Evolutionary conservation across 164 flowering plant genomes (phyloP).

Genomic region (Liquidambar formosana): DNA sequence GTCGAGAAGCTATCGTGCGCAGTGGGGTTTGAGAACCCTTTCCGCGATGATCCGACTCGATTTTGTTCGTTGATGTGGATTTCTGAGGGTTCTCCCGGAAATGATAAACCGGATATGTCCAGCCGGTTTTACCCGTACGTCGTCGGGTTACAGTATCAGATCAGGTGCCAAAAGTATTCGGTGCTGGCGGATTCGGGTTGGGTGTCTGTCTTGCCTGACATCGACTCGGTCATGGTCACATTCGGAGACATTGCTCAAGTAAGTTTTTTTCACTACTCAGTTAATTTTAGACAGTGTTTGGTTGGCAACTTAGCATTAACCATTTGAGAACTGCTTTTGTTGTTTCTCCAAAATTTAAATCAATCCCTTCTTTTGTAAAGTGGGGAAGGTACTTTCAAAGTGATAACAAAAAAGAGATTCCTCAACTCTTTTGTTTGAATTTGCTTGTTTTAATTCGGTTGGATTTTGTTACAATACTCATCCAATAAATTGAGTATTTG

Average conservation of each 20-base stretch:
- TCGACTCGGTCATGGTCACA: conserved; percentile 66
- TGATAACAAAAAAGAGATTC: too few relatives aligned
- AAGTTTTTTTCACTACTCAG: conserved; percentile 4
- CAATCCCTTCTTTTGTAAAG: too few relatives aligned
- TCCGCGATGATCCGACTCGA: conserved; percentile 27
- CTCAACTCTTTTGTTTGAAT: not conserved
- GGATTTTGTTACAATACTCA: too few relatives aligned
- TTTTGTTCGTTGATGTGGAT: conserved; percentile 59
- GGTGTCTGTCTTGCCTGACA: conserved; percentile 54
- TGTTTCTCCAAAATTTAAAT: too few relatives aligned
- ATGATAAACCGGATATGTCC: conserved; percentile 22
- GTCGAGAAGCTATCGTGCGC: conserved; percentile 43
- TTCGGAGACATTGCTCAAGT: conserved; percentile 88
- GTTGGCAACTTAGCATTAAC: too few relatives aligned
- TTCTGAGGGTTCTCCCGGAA: conserved; percentile 23
- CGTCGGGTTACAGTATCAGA: conserved; percentile 62
- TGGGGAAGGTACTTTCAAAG: too few relatives aligned
- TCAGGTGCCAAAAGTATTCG: conserved; percentile 40
- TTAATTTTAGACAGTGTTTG: too few relatives aligned
- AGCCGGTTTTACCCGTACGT: conserved; percentile 67
- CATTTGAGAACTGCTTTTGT: not conserved
- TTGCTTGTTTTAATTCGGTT: not conserved
- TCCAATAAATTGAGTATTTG: too few relatives aligned
- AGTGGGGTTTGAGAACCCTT: conserved; percentile 56
- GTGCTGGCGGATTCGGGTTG: conserved; percentile 68